These are phyloP conservation scores for Dactylonectria estremocensis DNA, from an alignment of 2,329 filamentous ascomycete genomes.

Conservation along the genomic window DNA sequence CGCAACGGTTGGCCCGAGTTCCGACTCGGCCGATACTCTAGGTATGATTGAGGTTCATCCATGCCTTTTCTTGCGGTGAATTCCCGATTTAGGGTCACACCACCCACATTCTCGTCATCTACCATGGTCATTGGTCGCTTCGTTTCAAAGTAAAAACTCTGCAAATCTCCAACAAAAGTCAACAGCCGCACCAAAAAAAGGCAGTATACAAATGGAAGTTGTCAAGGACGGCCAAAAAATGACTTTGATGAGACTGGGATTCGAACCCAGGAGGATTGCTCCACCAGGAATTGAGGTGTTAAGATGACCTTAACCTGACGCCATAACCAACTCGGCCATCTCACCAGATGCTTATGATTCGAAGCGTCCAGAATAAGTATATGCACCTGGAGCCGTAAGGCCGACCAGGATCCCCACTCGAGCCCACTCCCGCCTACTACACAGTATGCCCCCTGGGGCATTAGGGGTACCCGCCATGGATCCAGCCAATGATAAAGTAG, in stretches of 20 bases:
- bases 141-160: background rate
- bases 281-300: slow-evolving; percentile 32
- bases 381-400: background rate
- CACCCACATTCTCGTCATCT: background rate
- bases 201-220: background rate
- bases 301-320: slow-evolving; percentile 34
- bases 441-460: no score
- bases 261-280: slow-evolving; percentile 36
- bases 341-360: slow-evolving; percentile 8
- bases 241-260: slow-evolving; percentile 29
- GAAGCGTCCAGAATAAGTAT: background rate
- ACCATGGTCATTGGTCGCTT: background rate
- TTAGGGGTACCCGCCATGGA: no score
- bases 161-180: background rate
- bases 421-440: background rate
- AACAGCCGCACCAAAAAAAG: background rate
- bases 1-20: background rate
- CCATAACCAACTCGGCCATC: slow-evolving; percentile 36
- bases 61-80: background rate
- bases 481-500: background rate
- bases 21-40: background rate
- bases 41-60: background rate
- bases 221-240: background rate
- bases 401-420: background rate
- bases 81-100: background rate